Conservation (phyloP, 495 filamentous ascomycete species). For the Penicillium pancosmium region DNA sequence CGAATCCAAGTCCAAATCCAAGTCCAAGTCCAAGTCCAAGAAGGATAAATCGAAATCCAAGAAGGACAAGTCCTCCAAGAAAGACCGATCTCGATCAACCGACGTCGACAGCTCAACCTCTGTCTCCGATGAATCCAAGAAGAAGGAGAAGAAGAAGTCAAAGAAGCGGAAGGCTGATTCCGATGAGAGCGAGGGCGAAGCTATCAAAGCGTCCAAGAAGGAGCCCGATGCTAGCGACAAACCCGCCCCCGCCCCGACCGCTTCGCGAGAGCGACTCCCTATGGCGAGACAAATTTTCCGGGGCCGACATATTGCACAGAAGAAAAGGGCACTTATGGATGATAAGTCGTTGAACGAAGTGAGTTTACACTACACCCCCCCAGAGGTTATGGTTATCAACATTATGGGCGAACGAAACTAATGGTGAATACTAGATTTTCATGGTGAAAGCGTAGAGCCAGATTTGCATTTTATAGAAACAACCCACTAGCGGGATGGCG, state of each 20-base stretch:
- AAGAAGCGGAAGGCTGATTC: conserved; percentile 55
- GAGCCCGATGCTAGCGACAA: conserved; percentile 17
- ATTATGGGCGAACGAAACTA: conserved; percentile 2
- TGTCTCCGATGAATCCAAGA: conserved; percentile 26
- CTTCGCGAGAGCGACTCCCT: conserved; percentile 47
- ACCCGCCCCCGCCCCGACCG: conserved; percentile 22
- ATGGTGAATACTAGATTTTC: conserved; percentile 57
- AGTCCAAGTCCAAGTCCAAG: conserved; percentile 24
- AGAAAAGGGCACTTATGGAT: conserved; percentile 73
- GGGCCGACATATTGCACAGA: conserved; percentile 75
- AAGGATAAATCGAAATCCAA: conserved; percentile 23
- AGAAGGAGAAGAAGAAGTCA: conserved; percentile 50
- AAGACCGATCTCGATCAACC: conserved; percentile 20
- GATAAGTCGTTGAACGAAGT: conserved; percentile 77
- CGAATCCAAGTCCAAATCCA: conserved; percentile 18
- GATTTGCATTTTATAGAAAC: conserved; percentile 13
- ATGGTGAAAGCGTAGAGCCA: conserved; percentile 63
- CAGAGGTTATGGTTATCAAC: neutral
- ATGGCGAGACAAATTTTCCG: conserved; percentile 64
- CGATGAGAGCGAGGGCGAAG: conserved; percentile 14
- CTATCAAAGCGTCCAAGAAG: neutral
- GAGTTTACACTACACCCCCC: conserved; percentile 18
- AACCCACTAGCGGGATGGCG: conserved; percentile 9
- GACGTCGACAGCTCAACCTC: conserved; percentile 18
- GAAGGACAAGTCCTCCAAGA: conserved; percentile 23